phyloP scores from a whole-genome alignment of 768 basidiomycete genomes.

The Mycena alexandri region DNA sequence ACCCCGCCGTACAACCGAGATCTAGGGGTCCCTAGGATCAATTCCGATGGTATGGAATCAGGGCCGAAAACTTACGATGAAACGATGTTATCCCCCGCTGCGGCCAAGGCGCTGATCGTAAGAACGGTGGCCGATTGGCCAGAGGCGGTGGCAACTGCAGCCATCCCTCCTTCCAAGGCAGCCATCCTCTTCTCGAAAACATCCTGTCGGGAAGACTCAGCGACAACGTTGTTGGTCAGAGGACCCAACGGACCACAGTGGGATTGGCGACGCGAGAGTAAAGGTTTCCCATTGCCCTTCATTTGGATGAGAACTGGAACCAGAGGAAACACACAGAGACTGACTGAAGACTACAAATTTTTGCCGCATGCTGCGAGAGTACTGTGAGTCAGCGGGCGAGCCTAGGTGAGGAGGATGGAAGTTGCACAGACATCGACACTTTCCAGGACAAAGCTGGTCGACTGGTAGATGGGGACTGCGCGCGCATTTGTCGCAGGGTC shows the following conservation, averaged over 20 bases:
- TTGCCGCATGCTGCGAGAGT: constrained; percentile 19
- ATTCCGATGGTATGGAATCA: too few species aligned
- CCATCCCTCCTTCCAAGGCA: constrained; percentile 65
- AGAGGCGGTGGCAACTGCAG: constrained; percentile 63
- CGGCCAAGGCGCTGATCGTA: constrained; percentile 50
- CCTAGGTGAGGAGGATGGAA: too few species aligned
- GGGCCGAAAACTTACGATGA: constrained; percentile 53
- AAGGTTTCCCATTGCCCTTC: constrained; percentile 49
- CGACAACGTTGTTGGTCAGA: background rate
- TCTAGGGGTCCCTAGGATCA: too few species aligned
- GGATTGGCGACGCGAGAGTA: constrained; percentile 61
- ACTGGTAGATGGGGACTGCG: constrained; percentile 66
- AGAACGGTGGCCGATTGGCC: constrained; percentile 68
- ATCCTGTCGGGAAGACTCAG: too few species aligned
- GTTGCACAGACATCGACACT: constrained; percentile 57
- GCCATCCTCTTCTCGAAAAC: constrained; percentile 70
- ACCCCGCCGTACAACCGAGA: constrained; percentile 79
- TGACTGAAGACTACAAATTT: background rate
- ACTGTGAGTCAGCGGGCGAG: too few species aligned
- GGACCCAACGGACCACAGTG: constrained; percentile 46
- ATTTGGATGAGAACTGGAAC: too few species aligned
- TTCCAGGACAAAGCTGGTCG: constrained; percentile 63
- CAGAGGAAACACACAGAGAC: too few species aligned
- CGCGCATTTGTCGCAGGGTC: constrained; percentile 60
- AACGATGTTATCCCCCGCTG: constrained; percentile 68